Conservation (phyloP, 805 yeast genomes). For the Yamadazyma scolyti region DNA sequence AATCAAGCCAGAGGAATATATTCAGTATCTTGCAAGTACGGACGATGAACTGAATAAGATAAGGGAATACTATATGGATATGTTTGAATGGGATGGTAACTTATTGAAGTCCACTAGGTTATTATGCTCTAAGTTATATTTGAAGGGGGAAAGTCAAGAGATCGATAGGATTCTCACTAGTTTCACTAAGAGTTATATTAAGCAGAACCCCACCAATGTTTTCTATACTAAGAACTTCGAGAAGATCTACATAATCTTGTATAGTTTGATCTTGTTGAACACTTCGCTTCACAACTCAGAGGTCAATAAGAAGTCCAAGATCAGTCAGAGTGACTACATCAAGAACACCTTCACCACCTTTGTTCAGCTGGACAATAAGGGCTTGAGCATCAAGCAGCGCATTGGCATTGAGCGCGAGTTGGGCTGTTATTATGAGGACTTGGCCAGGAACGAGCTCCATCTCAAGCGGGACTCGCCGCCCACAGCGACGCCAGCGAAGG, state of each 20-base stretch:
- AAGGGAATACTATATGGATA: conserved; percentile 43
- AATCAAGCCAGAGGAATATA: conserved; percentile 42
- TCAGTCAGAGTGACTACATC: conserved; percentile 39
- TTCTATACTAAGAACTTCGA: conserved; percentile 50
- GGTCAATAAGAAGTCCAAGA: conserved; percentile 33
- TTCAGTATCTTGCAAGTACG: conserved; percentile 36
- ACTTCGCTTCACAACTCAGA: conserved; percentile 68
- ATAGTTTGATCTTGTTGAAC: conserved; percentile 67
- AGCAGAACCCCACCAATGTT: conserved; percentile 44
- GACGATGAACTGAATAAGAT: conserved; percentile 38
- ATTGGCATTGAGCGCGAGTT: conserved; percentile 45
- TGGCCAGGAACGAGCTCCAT: conserved; percentile 35
- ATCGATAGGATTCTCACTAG: conserved; percentile 70
- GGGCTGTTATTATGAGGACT: conserved; percentile 41
- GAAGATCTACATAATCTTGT: conserved; percentile 64
- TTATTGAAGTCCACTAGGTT: conserved; percentile 54
- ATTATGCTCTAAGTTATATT: conserved; percentile 63
- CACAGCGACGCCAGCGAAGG: not conserved
- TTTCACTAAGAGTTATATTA: conserved; percentile 62
- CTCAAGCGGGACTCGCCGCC: conserved; percentile 21
- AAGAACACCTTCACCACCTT: conserved; percentile 40
- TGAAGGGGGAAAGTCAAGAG: conserved; percentile 80
- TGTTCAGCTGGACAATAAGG: conserved; percentile 28
- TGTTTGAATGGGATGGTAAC: conserved; percentile 46
- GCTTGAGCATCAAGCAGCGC: conserved; percentile 32